A percentile compares a stretch with the other conserved stretches of the same genome.
These are phyloP conservation scores for Trapa bicornis DNA, from an alignment of 345 rosid genomes.

Conservation along the genomic window DNA sequence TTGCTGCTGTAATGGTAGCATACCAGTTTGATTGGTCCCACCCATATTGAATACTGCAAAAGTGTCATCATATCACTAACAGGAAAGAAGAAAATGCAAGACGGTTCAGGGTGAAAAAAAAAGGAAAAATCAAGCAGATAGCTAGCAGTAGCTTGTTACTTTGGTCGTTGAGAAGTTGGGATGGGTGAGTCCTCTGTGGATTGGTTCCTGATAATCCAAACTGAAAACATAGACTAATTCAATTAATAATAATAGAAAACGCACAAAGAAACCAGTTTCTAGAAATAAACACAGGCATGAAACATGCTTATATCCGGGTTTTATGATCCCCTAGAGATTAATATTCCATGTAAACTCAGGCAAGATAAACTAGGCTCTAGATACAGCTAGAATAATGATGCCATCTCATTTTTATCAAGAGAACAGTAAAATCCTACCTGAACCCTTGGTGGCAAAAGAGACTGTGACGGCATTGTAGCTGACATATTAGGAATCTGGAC, in stretches of 20 bases:
- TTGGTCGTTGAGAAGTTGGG: conserved; percentile 70
- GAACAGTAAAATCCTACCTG: conserved; percentile 36
- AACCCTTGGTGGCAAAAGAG: conserved; percentile 55
- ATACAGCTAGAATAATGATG: background rate
- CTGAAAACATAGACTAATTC: conserved; percentile 27
- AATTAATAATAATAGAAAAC: background rate
- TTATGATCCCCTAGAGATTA: background rate
- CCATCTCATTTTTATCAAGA: background rate
- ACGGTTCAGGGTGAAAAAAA: background rate
- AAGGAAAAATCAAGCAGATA: background rate
- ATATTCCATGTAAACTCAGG: background rate
- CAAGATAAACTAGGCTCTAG: background rate
- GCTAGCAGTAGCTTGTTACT: conserved; percentile 25
- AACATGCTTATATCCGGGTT: background rate
- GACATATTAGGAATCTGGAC: conserved; percentile 80
- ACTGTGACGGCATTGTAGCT: conserved; percentile 57
- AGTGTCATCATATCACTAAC: conserved; percentile 1
- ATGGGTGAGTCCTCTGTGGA: conserved; percentile 56
- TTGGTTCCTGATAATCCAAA: conserved; percentile 62
- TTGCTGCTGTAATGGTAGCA: conserved; percentile 48
- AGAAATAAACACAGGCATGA: background rate
- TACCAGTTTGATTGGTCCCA: conserved; percentile 41
- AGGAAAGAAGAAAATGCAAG: background rate
- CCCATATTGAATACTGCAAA: conserved; percentile 80
- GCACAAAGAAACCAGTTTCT: background rate